Evolutionary conservation across 208 protist genomes (phyloP), one percentile per base, ranked within the genome.

Genomic region (Endotrypanum monterogeii): DNA sequence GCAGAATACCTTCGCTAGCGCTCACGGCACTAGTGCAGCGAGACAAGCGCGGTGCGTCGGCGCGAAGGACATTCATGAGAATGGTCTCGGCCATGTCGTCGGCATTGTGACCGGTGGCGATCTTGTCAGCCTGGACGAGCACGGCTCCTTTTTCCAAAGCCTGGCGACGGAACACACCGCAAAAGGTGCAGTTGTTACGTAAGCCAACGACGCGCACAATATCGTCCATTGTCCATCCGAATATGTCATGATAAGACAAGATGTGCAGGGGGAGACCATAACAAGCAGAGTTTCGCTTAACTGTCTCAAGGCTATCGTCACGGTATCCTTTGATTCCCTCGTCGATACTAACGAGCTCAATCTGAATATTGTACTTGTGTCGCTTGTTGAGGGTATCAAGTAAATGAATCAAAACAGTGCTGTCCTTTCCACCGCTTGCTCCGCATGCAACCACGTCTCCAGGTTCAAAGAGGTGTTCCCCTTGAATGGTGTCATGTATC

Each of bases 41-140:
- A 28, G 89, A 78, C 58, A 99, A 83, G 32, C 98, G 94, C 46
- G 94, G 87, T 30, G 95, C 87, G 77, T 99, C 98, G 20, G 94
- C 96, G 56, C 98, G 94, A 23, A 99, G 86, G 11, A 97, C 74
- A 75, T 99, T 99, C 95, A 99, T 99, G 16, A 99, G 83, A 60
- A 99, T 94, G 48, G 98, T 99, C 76, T 99, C 98, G 35, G 98
- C 99, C 50, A 97, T 88, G 79, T 99, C 99, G 75, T 99, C 98
- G 2, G 98, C 98, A 89, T 99, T 99, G 83, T 99, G 99, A 16
- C 99, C 99, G 2, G 98, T 99, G 1, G 94, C 98, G 56, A 99
- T 97, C 61, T 98, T 98, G 69, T 94, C 90, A 3, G 92, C 97
- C 4, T 85, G 82, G 5, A 98, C 73, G 25, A 97, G 70, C 8